A percentile compares a stretch with the other conserved stretches of the same genome.
Conservation (phyloP, 768 basidiomycete genomes). For the Boletus speciosus region DNA sequence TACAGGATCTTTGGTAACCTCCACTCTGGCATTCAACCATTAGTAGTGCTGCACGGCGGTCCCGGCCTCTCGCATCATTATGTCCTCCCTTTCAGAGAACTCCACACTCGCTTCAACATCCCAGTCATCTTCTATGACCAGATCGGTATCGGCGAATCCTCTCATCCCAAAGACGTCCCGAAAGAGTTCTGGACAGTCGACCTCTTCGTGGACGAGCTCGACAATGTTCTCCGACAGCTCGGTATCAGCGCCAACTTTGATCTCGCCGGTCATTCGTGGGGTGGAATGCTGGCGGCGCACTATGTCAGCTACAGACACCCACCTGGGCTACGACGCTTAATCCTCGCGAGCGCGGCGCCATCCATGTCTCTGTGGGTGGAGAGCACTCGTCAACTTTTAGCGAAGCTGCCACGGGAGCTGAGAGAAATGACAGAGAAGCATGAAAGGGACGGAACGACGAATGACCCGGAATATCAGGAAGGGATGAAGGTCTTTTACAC, state of each 20-base stretch:
- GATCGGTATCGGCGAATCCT: slow-evolving; percentile 44
- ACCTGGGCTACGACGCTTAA: slow-evolving; percentile 34
- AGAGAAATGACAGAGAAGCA: slow-evolving; percentile 28
- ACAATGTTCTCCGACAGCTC: slow-evolving; percentile 43
- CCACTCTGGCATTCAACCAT: slow-evolving; percentile 28
- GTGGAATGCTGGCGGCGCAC: slow-evolving; percentile 47
- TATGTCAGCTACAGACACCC: slow-evolving; percentile 40
- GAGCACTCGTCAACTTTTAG: slow-evolving; percentile 25
- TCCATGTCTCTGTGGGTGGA: slow-evolving; percentile 29
- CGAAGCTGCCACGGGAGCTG: slow-evolving; percentile 27
- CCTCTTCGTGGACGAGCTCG: slow-evolving; percentile 53
- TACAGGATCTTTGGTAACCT: slow-evolving; percentile 43
- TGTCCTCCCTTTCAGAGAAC: slow-evolving; percentile 36
- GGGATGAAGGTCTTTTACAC: slow-evolving; percentile 28
- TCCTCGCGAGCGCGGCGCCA: slow-evolving; percentile 33
- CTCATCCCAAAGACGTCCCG: slow-evolving; percentile 32
- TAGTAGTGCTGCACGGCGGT: slow-evolving; percentile 48
- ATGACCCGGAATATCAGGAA: slow-evolving; percentile 32
- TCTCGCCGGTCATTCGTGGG: slow-evolving; percentile 57
- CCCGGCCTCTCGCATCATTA: slow-evolving; percentile 40
- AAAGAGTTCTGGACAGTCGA: slow-evolving; percentile 42
- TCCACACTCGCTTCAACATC: slow-evolving; percentile 29
- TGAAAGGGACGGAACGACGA: slow-evolving; percentile 33
- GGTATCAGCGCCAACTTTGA: slow-evolving; percentile 40
- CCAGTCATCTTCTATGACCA: slow-evolving; percentile 53